These are phyloP conservation scores for Fomitiporia mediterranea DNA, from an alignment of 1,284 basidiomycete genomes.

Conservation along the genomic window DNA sequence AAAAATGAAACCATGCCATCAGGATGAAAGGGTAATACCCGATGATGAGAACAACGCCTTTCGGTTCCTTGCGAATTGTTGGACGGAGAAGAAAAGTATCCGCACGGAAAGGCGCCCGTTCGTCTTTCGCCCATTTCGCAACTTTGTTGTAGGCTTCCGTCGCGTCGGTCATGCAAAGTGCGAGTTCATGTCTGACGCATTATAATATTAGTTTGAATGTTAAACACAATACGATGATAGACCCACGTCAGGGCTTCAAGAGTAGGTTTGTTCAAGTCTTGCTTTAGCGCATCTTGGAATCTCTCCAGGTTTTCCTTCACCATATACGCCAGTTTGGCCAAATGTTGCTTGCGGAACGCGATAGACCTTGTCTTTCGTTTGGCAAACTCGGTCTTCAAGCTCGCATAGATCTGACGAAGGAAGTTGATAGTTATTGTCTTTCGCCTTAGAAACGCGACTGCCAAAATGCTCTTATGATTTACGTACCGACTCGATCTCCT, in stretches of 20 bases:
- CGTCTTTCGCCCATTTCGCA: slow-evolving; percentile 72
- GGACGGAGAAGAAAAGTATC: slow-evolving; percentile 56
- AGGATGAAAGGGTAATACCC: slow-evolving; percentile 17
- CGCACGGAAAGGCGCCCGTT: slow-evolving; percentile 52
- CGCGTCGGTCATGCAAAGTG: slow-evolving; percentile 52
- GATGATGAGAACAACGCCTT: slow-evolving; percentile 69
- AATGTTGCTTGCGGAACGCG: slow-evolving; percentile 60
- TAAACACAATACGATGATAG: not conserved
- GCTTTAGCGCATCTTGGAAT: slow-evolving; percentile 49
- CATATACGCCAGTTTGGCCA: slow-evolving; percentile 61
- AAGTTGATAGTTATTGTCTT: no score
- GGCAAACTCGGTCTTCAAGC: slow-evolving; percentile 47
- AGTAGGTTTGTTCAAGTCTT: slow-evolving; percentile 54
- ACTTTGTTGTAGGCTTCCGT: slow-evolving; percentile 63
- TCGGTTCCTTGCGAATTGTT: slow-evolving; percentile 68
- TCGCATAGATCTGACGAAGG: slow-evolving; percentile 44
- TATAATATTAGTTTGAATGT: not conserved
- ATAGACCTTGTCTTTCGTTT: slow-evolving; percentile 58
- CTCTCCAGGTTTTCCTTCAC: slow-evolving; percentile 58
- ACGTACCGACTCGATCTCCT: slow-evolving; percentile 17
- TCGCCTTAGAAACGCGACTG: no score
- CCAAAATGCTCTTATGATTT: no score
- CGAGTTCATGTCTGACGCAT: slow-evolving; percentile 49
- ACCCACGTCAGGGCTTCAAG: slow-evolving; percentile 56
- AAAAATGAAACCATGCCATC: not conserved